These are phyloP conservation scores for Mycena sp. DNA, from an alignment of 1,284 basidiomycete species.

Conservation along the genomic window DNA sequence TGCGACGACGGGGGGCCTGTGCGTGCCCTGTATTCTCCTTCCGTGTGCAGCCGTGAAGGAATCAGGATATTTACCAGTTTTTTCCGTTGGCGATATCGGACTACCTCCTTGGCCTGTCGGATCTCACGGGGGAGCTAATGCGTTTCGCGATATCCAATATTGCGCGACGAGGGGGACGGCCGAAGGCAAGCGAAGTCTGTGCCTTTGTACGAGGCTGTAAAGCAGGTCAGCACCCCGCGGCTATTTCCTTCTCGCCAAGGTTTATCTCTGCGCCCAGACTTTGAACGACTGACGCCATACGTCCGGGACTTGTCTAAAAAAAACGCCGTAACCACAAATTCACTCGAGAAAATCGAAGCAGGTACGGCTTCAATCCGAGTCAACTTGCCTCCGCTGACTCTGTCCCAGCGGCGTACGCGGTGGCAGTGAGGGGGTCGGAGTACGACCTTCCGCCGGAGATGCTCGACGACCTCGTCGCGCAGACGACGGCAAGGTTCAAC, in stretches of 20 bases:
- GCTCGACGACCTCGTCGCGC: conserved; percentile 68
- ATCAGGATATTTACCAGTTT: conserved; percentile 53
- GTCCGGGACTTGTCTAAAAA: conserved; percentile 86
- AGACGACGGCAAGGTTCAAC: conserved; percentile 20
- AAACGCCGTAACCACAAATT: conserved; percentile 86
- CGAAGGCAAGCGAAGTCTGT: conserved; percentile 76
- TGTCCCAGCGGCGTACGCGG: conserved; percentile 70
- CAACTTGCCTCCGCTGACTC: not conserved
- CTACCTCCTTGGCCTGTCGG: conserved; percentile 92
- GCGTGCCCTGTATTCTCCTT: conserved; percentile 40
- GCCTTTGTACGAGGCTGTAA: conserved; percentile 84
- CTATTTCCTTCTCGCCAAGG: not conserved
- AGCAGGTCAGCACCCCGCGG: conserved; percentile 61
- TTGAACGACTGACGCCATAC: conserved; percentile 78
- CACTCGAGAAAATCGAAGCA: conserved; percentile 93
- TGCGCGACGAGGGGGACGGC: conserved; percentile 74
- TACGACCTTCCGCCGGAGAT: conserved; percentile 73
- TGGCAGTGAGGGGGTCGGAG: conserved; percentile 75
- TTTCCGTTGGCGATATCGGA: conserved; percentile 80
- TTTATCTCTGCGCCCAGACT: conserved; percentile 56
- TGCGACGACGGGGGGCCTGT: conserved; percentile 70
- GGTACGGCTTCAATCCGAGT: conserved; percentile 58
- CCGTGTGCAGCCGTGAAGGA: conserved; percentile 5
- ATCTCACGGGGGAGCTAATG: conserved; percentile 98
- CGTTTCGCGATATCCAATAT: conserved; percentile 88